Evolutionary conservation across 345 rosid genomes (phyloP).

Genomic region (Hirschfeldia incana): DNA sequence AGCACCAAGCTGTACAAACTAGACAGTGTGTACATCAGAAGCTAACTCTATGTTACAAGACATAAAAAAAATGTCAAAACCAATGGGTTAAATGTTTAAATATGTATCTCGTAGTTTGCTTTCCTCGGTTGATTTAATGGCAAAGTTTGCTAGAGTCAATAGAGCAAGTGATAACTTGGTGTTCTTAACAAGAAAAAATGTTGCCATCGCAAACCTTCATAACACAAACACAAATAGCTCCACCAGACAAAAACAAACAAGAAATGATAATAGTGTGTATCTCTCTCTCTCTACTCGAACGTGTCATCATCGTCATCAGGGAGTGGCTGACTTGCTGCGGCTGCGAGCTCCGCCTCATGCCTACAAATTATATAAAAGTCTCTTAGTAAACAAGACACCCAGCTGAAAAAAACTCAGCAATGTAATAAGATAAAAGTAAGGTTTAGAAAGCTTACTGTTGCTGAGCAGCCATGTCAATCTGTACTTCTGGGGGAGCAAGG

Average conservation of each 20-base stretch:
- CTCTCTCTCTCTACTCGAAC: slow-evolving; percentile 52
- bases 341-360: slow-evolving; percentile 75
- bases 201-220: background rate
- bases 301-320: slow-evolving; percentile 80
- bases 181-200: background rate
- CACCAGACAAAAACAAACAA: background rate
- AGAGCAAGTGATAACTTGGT: background rate
- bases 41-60: background rate
- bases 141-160: background rate
- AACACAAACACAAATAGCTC: slow-evolving; percentile 16
- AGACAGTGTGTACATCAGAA: background rate
- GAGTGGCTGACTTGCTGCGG: slow-evolving; percentile 78
- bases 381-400: background rate
- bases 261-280: slow-evolving; percentile 5
- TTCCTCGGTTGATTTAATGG: background rate
- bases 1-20: background rate
- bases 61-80: background rate
- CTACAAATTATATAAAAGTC: slow-evolving; percentile 33
- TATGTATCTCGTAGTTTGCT: background rate
- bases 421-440: background rate
- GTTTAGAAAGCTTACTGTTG: slow-evolving; percentile 61
- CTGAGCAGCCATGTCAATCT: slow-evolving; percentile 84
- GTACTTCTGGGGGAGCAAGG: slow-evolving; percentile 95
- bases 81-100: background rate
- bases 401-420: background rate